phyloP scores from a whole-genome alignment of 441 rosid species.

The Euphorbia corollata region DNA sequence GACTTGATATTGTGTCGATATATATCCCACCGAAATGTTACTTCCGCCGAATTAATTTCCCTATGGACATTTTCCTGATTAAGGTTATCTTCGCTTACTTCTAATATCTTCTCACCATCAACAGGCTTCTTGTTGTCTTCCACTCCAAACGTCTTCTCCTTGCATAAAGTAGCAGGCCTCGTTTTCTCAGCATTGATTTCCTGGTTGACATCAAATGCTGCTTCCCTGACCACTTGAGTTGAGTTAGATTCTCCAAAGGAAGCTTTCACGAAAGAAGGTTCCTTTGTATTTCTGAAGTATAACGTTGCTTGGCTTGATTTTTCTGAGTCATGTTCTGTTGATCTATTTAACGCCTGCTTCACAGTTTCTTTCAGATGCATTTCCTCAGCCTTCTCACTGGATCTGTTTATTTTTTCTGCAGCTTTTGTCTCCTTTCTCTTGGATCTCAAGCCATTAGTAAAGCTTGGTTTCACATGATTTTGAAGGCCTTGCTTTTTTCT shows the following conservation, averaged over 20 bases:
- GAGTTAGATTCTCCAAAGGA: constrained; percentile 18
- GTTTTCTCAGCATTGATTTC: constrained; percentile 22
- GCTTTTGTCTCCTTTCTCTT: constrained; percentile 27
- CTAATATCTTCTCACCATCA: constrained; percentile 14
- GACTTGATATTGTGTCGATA: constrained; percentile 17
- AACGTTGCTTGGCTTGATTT: constrained; percentile 21
- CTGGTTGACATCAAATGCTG: constrained; percentile 15
- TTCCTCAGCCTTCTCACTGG: constrained; percentile 24
- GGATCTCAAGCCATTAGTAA: constrained; percentile 24
- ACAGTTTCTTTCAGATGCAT: constrained; percentile 18
- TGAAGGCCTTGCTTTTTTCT: constrained; percentile 52
- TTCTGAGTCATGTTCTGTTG: constrained; percentile 16
- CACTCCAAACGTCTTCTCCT: constrained; percentile 14
- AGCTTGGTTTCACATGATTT: constrained; percentile 32
- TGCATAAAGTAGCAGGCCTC: constrained; percentile 22
- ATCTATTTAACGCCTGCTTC: constrained; percentile 16
- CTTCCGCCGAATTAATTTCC: constrained; percentile 10
- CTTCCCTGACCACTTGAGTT: constrained; percentile 15
- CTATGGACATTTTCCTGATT: constrained; percentile 7
- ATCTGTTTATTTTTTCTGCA: constrained; percentile 27
- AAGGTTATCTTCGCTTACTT: constrained; percentile 4
- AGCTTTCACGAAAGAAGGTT: constrained; percentile 20
- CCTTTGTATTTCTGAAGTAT: constrained; percentile 20
- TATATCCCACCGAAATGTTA: constrained; percentile 10
- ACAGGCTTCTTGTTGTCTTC: constrained; percentile 19